These are phyloP conservation scores for Lentinula boryana DNA, from an alignment of 768 basidiomycete species.

Conservation along the genomic window DNA sequence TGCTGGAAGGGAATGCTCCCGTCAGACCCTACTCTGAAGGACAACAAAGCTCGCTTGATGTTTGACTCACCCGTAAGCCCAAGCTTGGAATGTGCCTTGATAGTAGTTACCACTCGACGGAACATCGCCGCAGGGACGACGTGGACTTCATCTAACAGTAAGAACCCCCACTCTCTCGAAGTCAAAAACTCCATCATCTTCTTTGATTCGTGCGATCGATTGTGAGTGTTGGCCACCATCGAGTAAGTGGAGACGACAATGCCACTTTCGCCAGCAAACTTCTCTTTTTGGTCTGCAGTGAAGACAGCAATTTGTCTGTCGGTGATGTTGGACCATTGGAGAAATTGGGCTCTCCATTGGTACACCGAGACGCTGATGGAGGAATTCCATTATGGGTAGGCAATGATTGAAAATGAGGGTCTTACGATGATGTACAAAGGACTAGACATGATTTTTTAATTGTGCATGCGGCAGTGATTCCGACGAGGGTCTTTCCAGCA, in stretches of 20 bases:
- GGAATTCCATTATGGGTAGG: not conserved
- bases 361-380: slow-evolving; percentile 76
- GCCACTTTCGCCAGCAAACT: slow-evolving; percentile 96
- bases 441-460: slow-evolving; percentile 99
- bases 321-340: slow-evolving; percentile 98
- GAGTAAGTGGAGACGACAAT: slow-evolving; percentile 99
- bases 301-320: slow-evolving; percentile 96
- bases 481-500: slow-evolving; percentile 97
- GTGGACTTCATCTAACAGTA: slow-evolving; percentile 96
- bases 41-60: too few species aligned
- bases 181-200: slow-evolving; percentile 99
- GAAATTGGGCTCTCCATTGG: slow-evolving; percentile 99
- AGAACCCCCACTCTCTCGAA: slow-evolving; percentile 98
- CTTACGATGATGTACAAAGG: slow-evolving; percentile 95
- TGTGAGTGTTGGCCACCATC: slow-evolving; percentile 98
- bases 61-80: slow-evolving; percentile 75
- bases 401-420: slow-evolving; percentile 9
- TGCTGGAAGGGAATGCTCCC: slow-evolving; percentile 40
- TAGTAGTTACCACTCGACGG: slow-evolving; percentile 93
- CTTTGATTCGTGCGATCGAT: slow-evolving; percentile 97
- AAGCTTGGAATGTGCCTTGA: slow-evolving; percentile 98
- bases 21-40: not conserved
- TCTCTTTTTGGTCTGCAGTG: slow-evolving; percentile 96
- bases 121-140: slow-evolving; percentile 99
- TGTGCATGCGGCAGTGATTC: slow-evolving; percentile 99